Evolutionary conservation across 2,329 filamentous ascomycete genomes (phyloP), one percentile per base, ranked within the genome.

Genomic region (Epichloe elymi): DNA sequence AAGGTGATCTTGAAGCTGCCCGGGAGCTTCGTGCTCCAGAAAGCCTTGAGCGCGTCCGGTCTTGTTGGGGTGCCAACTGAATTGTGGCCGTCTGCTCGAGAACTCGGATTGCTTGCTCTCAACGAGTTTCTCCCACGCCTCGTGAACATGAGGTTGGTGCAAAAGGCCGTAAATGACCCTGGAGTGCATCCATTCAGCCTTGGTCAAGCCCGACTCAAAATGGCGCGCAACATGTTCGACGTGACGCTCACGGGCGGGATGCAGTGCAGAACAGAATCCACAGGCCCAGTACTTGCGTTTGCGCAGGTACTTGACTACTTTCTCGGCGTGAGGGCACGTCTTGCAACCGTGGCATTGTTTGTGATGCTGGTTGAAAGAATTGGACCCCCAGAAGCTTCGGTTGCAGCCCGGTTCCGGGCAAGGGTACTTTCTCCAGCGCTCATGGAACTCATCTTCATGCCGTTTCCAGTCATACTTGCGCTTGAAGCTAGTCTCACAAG

Each of bases 401-500:
- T 83, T 82, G 66, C 82, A 85, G 56, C 70, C 70, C 8, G 70
- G 70, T 56, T 81, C 80, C 5, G 80, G 80, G 59, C 80, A 84
- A 12, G 80, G 79, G 63, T 82, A 84, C 60, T 82, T 83, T 55
- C 80, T 77, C 69, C 79, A 79, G 50, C 81, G 78, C 68, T 84
- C 80, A 64, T 84, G 80, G 59, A 83, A 83, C 63, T 83, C 80
- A 58, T 83, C 80, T 61, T 85, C 80, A 63, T 85, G 82, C 35
- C 79, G 74, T 64, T 83, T 83, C 82, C 78, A 85, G 63, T 84
- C 80, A 55, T 82, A 81, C 61, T 83, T 83, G 56, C 79, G 74
- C 67, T 81, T 80, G 60, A 84, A 81, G 44, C 78, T 80, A 46
- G 81, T 82, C 62, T 83, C 79, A 63, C 73, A 78, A 17, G 73